Base-by-base conservation (phyloP, 257 asterid genomes). In the Coffea canephora region DNA sequence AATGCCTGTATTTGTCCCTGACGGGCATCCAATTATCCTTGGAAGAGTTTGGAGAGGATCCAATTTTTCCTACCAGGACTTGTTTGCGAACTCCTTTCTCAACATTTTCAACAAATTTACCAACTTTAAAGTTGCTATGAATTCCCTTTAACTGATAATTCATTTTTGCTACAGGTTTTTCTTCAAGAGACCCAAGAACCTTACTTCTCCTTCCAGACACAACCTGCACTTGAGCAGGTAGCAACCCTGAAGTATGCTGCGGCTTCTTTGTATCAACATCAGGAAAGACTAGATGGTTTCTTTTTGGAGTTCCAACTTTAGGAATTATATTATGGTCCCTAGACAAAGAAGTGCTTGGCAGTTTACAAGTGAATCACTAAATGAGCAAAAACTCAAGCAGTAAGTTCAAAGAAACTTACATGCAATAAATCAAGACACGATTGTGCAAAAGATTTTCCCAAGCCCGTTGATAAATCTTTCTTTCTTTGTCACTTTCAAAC, bases 211-310 rank as follows among this genome's bases (percentile, higher is more conserved):
- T 82, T 72, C 73, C 81, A 61, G 85, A 76, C 77, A 81, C 74
- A 84, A 73, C 78, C 69, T 69, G 75, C 74, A 43, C 77, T 71
- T 83, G 82, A 67, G 55, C 80, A 54, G 86, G 81, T 36, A 55
- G 72, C 43, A 52, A 43, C 19, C 52, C 86, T n/a, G 84, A 43
- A 36, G 61, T 66, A 74, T 79, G 73, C 72, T 76, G 86, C 74
- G 70, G 84, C 55, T 65, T 80, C 52, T 82, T 83, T 36, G 84
- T 77, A 76, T 80, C 89, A 70, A 49, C 74, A 80, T 70, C 79
- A 77, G 93, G 93, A 84, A 92, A 89, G 55, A 85, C 79, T 83
- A 92, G 75, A 86, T 92, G 97, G 83, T 92, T 91, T 82, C 97
- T 88, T 86, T 73, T 83, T 49, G 97, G 92, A 9, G 97, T 89